Evolutionary conservation across 2,329 filamentous ascomycete genomes (phyloP).

Genomic region (Ascochyta pisi): DNA sequence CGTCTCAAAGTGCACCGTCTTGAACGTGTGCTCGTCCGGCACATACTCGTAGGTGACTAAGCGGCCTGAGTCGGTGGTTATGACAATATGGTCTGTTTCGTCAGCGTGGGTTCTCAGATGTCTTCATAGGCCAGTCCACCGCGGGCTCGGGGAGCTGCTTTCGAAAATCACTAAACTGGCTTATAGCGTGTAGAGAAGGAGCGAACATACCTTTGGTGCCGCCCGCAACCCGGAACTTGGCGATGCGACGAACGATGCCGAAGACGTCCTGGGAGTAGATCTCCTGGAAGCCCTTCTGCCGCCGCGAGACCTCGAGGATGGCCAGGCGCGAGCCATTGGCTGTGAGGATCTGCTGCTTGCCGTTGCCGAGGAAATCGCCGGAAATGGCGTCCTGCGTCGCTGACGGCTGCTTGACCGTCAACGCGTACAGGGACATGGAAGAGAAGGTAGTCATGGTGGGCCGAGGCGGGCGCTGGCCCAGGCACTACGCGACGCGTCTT

Average conservation of each 20-base stretch:
- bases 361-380: slow-evolving; percentile 94
- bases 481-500: slow-evolving; percentile 27
- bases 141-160: slow-evolving; percentile 41
- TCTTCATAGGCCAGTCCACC: slow-evolving; percentile 41
- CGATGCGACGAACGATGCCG: slow-evolving; percentile 89
- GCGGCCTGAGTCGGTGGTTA: slow-evolving; percentile 93
- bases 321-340: slow-evolving; percentile 89
- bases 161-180: slow-evolving; percentile 58
- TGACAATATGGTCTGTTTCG: slow-evolving; percentile 85
- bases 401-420: slow-evolving; percentile 92
- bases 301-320: slow-evolving; percentile 83
- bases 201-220: slow-evolving; percentile 86
- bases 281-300: slow-evolving; percentile 84
- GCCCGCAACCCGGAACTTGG: slow-evolving; percentile 89
- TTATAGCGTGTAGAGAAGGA: slow-evolving; percentile 38
- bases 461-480: slow-evolving; percentile 43
- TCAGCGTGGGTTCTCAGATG: slow-evolving; percentile 42
- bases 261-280: slow-evolving; percentile 93
- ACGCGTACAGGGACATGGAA: slow-evolving; percentile 97
- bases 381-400: slow-evolving; percentile 89
- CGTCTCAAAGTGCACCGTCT: slow-evolving; percentile 90
- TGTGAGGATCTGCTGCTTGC: slow-evolving; percentile 96
- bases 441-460: slow-evolving; percentile 91
- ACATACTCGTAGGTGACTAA: slow-evolving; percentile 94
- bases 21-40: slow-evolving; percentile 84